These are phyloP conservation scores for Ophiocordyceps camponoti-leonardi DNA, from an alignment of 2,329 filamentous ascomycete genomes.

Conservation along the genomic window DNA sequence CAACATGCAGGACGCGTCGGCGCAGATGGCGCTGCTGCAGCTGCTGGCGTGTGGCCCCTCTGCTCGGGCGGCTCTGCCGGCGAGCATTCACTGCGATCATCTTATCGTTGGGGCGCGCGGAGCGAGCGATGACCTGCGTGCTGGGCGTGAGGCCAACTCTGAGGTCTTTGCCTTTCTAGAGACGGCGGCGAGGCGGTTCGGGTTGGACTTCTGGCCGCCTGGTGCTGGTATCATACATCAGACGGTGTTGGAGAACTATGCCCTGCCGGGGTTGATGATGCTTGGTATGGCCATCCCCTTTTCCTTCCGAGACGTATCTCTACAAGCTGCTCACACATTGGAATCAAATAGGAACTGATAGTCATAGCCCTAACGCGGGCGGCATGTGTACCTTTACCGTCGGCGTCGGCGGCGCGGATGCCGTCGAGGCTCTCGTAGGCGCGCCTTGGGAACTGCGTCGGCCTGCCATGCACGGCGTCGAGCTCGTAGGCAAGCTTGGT, in stretches of 20 bases:
- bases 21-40: slow-evolving; percentile 94
- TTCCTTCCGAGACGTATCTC: too few relatives aligned
- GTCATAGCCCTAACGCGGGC: slow-evolving; percentile 93
- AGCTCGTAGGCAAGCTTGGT: slow-evolving; percentile 64
- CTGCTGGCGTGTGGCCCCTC: slow-evolving; percentile 89
- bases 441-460: slow-evolving; percentile 97
- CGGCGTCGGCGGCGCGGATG: slow-evolving; percentile 91
- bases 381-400: slow-evolving; percentile 88
- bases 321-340: too few relatives aligned
- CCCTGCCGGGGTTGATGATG: slow-evolving; percentile 96
- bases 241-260: slow-evolving; percentile 94
- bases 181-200: slow-evolving; percentile 78
- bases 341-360: slow-evolving; percentile 55
- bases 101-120: slow-evolving; percentile 93
- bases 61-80: slow-evolving; percentile 76
- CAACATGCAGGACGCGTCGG: slow-evolving; percentile 97
- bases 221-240: slow-evolving; percentile 95
- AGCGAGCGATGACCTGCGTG: slow-evolving; percentile 67
- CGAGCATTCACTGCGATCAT: slow-evolving; percentile 97
- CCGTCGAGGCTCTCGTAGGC: slow-evolving; percentile 89
- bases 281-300: slow-evolving; percentile 20
- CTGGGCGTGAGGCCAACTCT: slow-evolving; percentile 79
- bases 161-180: slow-evolving; percentile 97
- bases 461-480: slow-evolving; percentile 74
- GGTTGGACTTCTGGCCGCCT: slow-evolving; percentile 90